Percentiles rank a stretch among this genome's conserved stretches.
Evolutionary conservation across 2,329 filamentous ascomycete genomes (phyloP).

Genomic region (Epichloe scottii): DNA sequence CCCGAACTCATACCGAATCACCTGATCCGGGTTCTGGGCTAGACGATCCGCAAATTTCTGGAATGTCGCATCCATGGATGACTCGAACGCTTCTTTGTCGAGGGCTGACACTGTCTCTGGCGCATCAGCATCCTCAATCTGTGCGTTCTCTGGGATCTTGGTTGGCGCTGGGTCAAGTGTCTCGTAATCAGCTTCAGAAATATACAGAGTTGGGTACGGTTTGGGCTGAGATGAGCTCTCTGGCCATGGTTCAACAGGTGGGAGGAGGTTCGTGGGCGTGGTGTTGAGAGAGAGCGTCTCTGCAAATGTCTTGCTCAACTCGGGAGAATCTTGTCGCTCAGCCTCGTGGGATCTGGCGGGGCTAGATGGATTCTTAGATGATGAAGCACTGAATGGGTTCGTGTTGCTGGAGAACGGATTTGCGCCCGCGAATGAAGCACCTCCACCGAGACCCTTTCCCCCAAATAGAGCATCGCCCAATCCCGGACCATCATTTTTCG

Average conservation of each 20-base stretch:
- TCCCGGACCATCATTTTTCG: conserved; percentile 25
- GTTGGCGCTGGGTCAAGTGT: conserved; percentile 52
- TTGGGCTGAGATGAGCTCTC: conserved; percentile 47
- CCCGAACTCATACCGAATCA: conserved; percentile 67
- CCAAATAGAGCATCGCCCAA: conserved; percentile 63
- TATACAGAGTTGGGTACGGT: conserved; percentile 65
- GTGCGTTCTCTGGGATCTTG: conserved; percentile 37
- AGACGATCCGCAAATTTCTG: conserved; percentile 70
- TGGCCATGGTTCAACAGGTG: conserved; percentile 63
- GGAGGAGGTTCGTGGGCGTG: conserved; percentile 20
- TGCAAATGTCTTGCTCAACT: conserved; percentile 52
- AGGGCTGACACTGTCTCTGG: conserved; percentile 31
- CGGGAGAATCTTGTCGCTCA: conserved; percentile 13
- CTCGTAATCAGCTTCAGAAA: conserved; percentile 85
- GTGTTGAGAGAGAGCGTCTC: conserved; percentile 65
- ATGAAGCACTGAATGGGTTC: conserved; percentile 26
- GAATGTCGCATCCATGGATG: conserved; percentile 61
- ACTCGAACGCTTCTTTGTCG: conserved; percentile 63
- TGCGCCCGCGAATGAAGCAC: conserved; percentile 18
- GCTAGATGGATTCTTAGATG: conserved; percentile 18
- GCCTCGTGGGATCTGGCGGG: conserved; percentile 17
- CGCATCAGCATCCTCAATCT: conserved; percentile 27
- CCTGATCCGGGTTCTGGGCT: conserved; percentile 70
- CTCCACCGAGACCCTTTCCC: conserved; percentile 33
- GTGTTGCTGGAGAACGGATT: conserved; percentile 49